A percentile compares a stretch with the other conserved stretches of the same genome.
These are phyloP conservation scores for Suillus discolor DNA, from an alignment of 768 basidiomycete species.

Conservation along the genomic window DNA sequence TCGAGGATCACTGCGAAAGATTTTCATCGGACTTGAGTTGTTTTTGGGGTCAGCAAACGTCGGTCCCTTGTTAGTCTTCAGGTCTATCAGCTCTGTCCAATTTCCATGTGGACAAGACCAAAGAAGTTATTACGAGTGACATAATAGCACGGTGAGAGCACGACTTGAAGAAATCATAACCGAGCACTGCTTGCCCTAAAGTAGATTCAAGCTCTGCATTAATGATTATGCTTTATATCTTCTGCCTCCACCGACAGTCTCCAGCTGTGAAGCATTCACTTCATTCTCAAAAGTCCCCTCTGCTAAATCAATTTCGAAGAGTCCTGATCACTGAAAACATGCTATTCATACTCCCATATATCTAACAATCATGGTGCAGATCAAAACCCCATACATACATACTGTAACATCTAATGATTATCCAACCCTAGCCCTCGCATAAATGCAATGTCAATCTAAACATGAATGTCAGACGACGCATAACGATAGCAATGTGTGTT, in stretches of 20 bases:
- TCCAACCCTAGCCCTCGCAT: conserved; percentile 1
- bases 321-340: not conserved
- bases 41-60: too few relatives aligned
- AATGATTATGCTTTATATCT: too few relatives aligned
- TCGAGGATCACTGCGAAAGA: too few relatives aligned
- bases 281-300: too few relatives aligned
- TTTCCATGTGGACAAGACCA: not conserved
- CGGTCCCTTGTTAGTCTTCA: not conserved
- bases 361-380: not conserved
- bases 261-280: too few relatives aligned
- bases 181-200: too few relatives aligned
- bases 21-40: not conserved
- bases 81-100: not conserved
- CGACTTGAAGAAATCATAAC: too few relatives aligned
- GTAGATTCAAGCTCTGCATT: too few relatives aligned
- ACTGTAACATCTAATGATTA: conserved; percentile 6
- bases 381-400: conserved; percentile 5
- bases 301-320: not conserved
- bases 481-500: conserved; percentile 5
- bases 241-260: too few relatives aligned
- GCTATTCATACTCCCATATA: conserved; percentile 23
- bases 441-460: conserved; percentile 1
- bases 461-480: not conserved
- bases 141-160: not conserved
- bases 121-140: not conserved